These are phyloP conservation scores for Nicotiana noctiflora DNA, from an alignment of 257 asterid species.

Conservation along the genomic window DNA sequence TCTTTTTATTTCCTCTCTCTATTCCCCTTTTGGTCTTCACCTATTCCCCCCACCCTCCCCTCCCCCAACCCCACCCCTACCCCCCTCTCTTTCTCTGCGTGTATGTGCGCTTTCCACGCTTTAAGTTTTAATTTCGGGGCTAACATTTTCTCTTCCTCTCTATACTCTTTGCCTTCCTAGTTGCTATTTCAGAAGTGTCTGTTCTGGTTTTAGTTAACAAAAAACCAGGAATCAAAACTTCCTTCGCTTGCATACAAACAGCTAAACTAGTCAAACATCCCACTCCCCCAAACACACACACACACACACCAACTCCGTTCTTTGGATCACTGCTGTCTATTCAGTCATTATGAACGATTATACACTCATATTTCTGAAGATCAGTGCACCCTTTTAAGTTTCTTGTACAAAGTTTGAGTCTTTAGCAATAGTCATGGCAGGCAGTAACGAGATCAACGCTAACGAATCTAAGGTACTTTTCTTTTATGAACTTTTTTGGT, in stretches of 20 bases:
- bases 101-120: background rate
- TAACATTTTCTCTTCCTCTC: background rate
- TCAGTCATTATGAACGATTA: slow-evolving; percentile 21
- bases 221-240: background rate
- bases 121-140: background rate
- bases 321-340: slow-evolving; percentile 1
- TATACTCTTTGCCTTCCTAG: background rate
- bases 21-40: background rate
- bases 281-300: background rate
- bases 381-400: slow-evolving; percentile 16
- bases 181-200: slow-evolving; percentile 29
- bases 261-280: background rate
- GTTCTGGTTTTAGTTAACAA: slow-evolving; percentile 11
- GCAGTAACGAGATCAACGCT: slow-evolving; percentile 37
- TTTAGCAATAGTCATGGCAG: slow-evolving; percentile 28
- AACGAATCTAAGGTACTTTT: slow-evolving; percentile 45
- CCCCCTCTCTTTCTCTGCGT: background rate
- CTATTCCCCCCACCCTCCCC: background rate
- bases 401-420: background rate
- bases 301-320: background rate
- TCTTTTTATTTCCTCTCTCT: background rate
- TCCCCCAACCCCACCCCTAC: background rate
- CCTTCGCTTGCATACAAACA: background rate
- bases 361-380: slow-evolving; percentile 19
- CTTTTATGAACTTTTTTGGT: background rate